These are phyloP conservation scores for Colletotrichum gigasporum DNA, from an alignment of 2,329 filamentous ascomycete genomes.

Conservation along the genomic window DNA sequence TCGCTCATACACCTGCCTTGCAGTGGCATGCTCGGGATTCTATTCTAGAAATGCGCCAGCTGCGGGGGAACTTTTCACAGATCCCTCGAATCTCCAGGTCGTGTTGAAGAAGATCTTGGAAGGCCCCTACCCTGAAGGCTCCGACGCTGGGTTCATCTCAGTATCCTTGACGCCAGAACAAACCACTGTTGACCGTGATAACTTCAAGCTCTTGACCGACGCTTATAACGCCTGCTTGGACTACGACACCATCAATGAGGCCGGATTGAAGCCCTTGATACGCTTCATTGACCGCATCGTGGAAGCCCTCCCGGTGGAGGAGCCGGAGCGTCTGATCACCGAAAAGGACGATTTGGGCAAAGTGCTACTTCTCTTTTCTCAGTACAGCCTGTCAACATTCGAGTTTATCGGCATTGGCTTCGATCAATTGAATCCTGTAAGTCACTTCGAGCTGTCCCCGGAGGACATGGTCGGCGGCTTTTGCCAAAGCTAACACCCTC, in stretches of 20 bases:
- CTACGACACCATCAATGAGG: constrained; percentile 61
- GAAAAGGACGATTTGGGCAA: constrained; percentile 35
- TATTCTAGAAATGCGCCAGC: constrained; percentile 69
- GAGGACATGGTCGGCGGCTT: too few species aligned
- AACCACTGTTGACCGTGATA: constrained; percentile 60
- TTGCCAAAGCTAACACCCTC: constrained; percentile 67
- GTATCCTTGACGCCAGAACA: constrained; percentile 43
- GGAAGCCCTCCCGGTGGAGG: constrained; percentile 25
- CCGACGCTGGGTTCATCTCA: constrained; percentile 42
- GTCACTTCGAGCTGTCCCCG: too few species aligned
- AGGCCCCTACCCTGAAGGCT: constrained; percentile 57
- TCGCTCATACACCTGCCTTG: constrained; percentile 14
- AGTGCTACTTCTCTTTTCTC: constrained; percentile 55
- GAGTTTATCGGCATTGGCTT: constrained; percentile 45
- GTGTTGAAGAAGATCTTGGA: constrained; percentile 71
- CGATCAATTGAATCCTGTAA: constrained; percentile 52
- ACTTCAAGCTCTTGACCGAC: constrained; percentile 72
- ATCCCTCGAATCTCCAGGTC: constrained; percentile 64
- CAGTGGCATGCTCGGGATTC: constrained; percentile 73
- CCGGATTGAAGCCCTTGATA: constrained; percentile 65
- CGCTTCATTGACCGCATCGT: constrained; percentile 57
- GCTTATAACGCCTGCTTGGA: constrained; percentile 75
- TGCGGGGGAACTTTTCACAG: constrained; percentile 67
- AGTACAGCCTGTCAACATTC: constrained; percentile 53
- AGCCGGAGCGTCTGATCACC: constrained; percentile 37